Evolutionary conservation across 2,329 filamentous ascomycete species (phyloP), one percentile per base, ranked within the genome.

Genomic region (Phyllosticta ampelicida): DNA sequence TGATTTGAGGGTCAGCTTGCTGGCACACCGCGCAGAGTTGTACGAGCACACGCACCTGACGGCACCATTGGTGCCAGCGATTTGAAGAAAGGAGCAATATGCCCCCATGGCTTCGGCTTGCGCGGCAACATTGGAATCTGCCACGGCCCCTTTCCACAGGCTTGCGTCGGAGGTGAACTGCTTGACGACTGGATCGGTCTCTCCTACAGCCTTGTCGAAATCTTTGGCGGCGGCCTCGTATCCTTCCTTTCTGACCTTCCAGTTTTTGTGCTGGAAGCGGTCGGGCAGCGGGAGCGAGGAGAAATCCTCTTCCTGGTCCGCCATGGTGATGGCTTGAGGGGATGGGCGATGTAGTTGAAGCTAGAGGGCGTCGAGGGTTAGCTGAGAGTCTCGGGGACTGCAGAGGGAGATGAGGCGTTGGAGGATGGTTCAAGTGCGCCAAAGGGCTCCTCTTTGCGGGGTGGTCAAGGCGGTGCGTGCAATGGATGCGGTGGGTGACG

Each of bases 171-270:
- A 84, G 61, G 94, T 75, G 68, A 97, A 99, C 1, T 92, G 90
- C 65, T 85, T 82, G 66, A 99, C 96, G 36, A 86, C 86, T 11
- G 90, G 85, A 70, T 95, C 88, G 65, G 85, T 82, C 70, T 97
- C 92, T 74, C 91, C 86, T 61, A 89, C 86, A 5, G 91, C 90
- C 60, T 83, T 78, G 70, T 90, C 86, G 72, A 99, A 97, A 64
- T 86, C 83, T 72, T 94, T 91, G 48, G 87, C 83, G 19, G 90
- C 91, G 64, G 94, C 90, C 79, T 99, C 94, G 71, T 97, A 99
- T 56, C 86, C 94, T 69, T 84, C 85, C 76, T 99, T 99, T 68
- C 94, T 84, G 49, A 95, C 91, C 80, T 99, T 99, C 94, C 94
- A 99, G 68, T 88, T 83, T 87, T 95, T 95, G 78, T 95, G 90